These are phyloP conservation scores for Malus fusca DNA, from an alignment of 306 rosid species.

Conservation along the genomic window DNA sequence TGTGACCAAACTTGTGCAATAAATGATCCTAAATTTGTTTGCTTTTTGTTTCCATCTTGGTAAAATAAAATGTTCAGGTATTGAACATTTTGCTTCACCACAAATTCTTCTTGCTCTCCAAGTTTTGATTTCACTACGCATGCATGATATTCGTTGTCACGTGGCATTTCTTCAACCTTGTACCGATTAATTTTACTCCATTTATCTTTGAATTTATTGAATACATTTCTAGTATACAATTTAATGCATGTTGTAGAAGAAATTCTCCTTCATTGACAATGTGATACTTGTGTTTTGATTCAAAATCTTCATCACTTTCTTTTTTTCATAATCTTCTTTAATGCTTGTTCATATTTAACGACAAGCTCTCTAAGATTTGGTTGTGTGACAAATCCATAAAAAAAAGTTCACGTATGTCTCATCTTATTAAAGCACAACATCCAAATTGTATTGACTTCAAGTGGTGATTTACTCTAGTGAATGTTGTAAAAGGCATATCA, in stretches of 20 bases:
- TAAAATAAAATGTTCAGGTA: background rate
- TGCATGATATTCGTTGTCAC: background rate
- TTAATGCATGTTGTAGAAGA: background rate
- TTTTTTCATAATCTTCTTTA: background rate
- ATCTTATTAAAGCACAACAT: too few relatives aligned
- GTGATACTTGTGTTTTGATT: background rate
- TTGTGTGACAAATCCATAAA: too few relatives aligned
- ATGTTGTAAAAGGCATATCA: too few relatives aligned
- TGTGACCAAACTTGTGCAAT: background rate
- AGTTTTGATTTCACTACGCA: background rate
- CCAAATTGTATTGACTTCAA: too few relatives aligned
- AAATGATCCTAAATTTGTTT: background rate
- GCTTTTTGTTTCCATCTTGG: background rate
- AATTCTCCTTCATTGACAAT: background rate
- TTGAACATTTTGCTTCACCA: background rate
- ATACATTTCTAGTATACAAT: background rate
- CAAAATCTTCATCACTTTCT: constrained; percentile 4
- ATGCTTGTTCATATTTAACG: background rate
- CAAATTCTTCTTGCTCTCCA: background rate
- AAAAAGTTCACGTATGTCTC: too few relatives aligned
- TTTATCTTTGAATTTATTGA: background rate
- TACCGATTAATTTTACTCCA: background rate
- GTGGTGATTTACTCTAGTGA: too few relatives aligned
- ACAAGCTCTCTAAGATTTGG: background rate
- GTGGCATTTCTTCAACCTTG: background rate